These are phyloP conservation scores for Aristolochia californica DNA, from an alignment of 164 flowering plant species.

Conservation along the genomic window DNA sequence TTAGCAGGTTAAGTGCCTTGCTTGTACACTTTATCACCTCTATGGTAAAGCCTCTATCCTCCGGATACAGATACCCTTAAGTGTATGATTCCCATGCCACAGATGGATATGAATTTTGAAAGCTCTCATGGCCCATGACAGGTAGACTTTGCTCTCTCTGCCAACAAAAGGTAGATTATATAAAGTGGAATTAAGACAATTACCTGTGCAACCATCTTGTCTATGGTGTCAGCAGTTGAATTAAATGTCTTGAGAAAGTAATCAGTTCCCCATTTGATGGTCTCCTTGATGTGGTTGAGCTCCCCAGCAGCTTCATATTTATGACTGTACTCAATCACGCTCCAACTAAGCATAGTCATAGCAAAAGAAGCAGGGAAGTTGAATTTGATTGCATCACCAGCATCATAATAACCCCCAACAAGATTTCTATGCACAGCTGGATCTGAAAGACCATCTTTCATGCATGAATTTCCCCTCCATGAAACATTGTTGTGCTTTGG, in stretches of 20 bases:
- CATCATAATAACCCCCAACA: constrained; percentile 90
- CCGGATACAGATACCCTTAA: too few species aligned
- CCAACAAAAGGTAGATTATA: too few species aligned
- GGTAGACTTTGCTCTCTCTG: too few species aligned
- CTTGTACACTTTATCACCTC: too few species aligned
- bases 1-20: too few species aligned
- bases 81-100: too few species aligned
- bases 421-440: constrained; percentile 38
- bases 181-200: not conserved
- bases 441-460: constrained; percentile 55
- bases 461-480: constrained; percentile 79
- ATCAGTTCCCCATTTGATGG: constrained; percentile 91
- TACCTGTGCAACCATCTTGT: constrained; percentile 61
- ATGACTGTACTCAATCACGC: constrained; percentile 85
- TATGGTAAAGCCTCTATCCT: too few species aligned
- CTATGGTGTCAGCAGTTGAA: constrained; percentile 60
- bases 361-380: constrained; percentile 76
- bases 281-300: constrained; percentile 73
- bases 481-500: constrained; percentile 85
- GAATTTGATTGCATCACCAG: constrained; percentile 95
- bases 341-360: constrained; percentile 93
- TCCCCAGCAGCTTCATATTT: constrained; percentile 91
- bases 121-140: too few species aligned
- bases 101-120: too few species aligned
- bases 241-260: constrained; percentile 89